Percentiles rank a stretch among this genome's conserved stretches.
Conservation (phyloP, 257 asterid genomes). For the Craterostigma plantagineum region DNA sequence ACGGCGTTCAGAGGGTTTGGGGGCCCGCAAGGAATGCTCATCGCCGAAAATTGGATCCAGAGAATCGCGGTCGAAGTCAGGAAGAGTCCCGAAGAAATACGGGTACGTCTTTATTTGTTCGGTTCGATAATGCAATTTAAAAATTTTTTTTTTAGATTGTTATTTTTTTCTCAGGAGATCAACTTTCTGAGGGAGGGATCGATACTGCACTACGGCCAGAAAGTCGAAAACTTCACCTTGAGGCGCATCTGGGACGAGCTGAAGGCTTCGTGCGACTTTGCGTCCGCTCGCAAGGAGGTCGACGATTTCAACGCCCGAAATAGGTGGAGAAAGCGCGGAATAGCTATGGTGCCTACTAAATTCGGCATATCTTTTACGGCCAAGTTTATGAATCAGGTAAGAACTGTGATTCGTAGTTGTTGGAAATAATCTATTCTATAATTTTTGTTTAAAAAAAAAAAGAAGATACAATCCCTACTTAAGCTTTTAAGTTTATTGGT, state of each 20-base stretch:
- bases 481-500: no score
- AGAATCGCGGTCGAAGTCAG: constrained; percentile 72
- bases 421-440: no score
- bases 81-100: constrained; percentile 73
- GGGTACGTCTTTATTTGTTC: constrained; percentile 29
- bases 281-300: constrained; percentile 41
- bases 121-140: no score
- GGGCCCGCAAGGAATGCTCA: constrained; percentile 96
- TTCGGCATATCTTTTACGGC: constrained; percentile 88
- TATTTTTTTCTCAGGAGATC: constrained; percentile 33
- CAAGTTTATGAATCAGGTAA: constrained; percentile 89
- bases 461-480: no score
- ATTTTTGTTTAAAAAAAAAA: no score
- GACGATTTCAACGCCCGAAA: constrained; percentile 46
- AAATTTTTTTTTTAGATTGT: no score
- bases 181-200: constrained; percentile 85
- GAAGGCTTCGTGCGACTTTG: constrained; percentile 39
- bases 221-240: constrained; percentile 48
- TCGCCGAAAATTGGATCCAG: constrained; percentile 93
- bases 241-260: constrained; percentile 67
- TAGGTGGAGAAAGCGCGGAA: constrained; percentile 88
- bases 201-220: constrained; percentile 66
- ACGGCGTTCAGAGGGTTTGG: constrained; percentile 99
- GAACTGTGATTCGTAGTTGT: not conserved
- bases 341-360: constrained; percentile 71